phyloP scores from a whole-genome alignment of 805 yeast genomes.

The Kazachstania kunashirensis region DNA sequence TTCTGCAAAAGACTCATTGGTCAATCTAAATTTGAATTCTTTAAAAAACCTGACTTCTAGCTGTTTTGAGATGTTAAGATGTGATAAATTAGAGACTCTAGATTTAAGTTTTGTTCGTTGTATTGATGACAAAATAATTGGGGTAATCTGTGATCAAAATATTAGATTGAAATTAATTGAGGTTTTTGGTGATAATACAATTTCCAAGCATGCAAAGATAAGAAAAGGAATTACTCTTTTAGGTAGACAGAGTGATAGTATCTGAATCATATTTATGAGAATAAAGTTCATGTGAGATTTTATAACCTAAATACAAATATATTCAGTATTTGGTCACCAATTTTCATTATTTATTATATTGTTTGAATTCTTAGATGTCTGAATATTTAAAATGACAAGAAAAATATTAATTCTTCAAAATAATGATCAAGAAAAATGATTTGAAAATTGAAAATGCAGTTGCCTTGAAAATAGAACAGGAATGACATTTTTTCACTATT shows the following conservation, averaged over 20 bases:
- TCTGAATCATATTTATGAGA: slow-evolving; percentile 27
- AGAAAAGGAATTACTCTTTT: slow-evolving; percentile 51
- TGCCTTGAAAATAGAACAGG: too few relatives aligned
- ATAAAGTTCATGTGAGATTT: neutral
- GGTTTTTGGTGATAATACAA: slow-evolving; percentile 70
- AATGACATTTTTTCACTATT: too few relatives aligned
- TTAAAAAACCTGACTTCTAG: slow-evolving; percentile 45
- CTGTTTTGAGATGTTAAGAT: slow-evolving; percentile 40
- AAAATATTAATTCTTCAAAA: too few relatives aligned
- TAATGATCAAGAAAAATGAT: too few relatives aligned
- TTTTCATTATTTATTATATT: too few relatives aligned
- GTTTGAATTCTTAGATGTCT: too few relatives aligned
- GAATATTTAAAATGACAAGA: too few relatives aligned
- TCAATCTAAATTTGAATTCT: slow-evolving; percentile 66
- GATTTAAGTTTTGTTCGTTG: slow-evolving; percentile 76
- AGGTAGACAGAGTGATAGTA: slow-evolving; percentile 65
- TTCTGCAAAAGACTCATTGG: slow-evolving; percentile 48
- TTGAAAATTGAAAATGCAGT: too few relatives aligned
- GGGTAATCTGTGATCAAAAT: slow-evolving; percentile 47
- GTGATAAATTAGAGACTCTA: slow-evolving; percentile 53
- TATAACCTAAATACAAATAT: too few relatives aligned
- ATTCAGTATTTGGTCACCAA: too few relatives aligned
- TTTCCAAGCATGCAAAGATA: slow-evolving; percentile 45
- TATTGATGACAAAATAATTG: slow-evolving; percentile 61
- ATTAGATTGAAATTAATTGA: slow-evolving; percentile 57